phyloP scores from a whole-genome alignment of 202 grass and related monocot genomes.

The Eragrostis tef region DNA sequence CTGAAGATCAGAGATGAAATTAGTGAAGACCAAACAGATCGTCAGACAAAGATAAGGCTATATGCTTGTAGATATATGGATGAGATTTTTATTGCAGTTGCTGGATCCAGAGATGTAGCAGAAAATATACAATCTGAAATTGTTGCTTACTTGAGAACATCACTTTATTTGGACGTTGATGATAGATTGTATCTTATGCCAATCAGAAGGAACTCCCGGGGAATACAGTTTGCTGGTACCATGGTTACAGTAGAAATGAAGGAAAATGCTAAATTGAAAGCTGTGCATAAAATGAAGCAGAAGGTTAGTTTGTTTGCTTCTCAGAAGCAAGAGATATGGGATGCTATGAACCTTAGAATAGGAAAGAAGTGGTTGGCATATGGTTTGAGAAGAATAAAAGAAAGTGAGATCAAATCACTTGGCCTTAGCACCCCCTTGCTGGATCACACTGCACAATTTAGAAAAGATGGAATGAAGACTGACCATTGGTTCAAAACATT shows the following conservation, averaged over 20 bases:
- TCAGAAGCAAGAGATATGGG: constrained; percentile 94
- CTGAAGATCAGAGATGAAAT: constrained; percentile 60
- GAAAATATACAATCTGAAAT: constrained; percentile 70
- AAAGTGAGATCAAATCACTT: constrained; percentile 92
- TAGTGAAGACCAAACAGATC: constrained; percentile 27
- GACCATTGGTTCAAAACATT: constrained; percentile 96
- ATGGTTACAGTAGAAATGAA: constrained; percentile 52
- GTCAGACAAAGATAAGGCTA: constrained; percentile 48
- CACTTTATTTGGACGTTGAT: constrained; percentile 70
- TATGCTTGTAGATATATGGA: constrained; percentile 90
- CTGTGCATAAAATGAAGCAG: constrained; percentile 86
- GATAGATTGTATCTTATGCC: constrained; percentile 54
- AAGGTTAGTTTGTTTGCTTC: constrained; percentile 82
- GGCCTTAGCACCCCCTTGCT: constrained; percentile 79
- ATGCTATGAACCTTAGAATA: constrained; percentile 81
- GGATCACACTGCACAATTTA: constrained; percentile 80
- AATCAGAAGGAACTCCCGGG: constrained; percentile 49
- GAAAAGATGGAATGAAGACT: constrained; percentile 93
- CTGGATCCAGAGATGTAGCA: constrained; percentile 64
- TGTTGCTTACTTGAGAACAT: constrained; percentile 61
- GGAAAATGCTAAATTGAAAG: constrained; percentile 61
- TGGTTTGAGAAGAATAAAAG: constrained; percentile 91
- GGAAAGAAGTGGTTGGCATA: constrained; percentile 93
- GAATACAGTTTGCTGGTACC: constrained; percentile 76
- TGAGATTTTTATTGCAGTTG: constrained; percentile 88